Conservation (phyloP, 2,329 filamentous ascomycete species). For the Taxawa tesnikishii region DNA sequence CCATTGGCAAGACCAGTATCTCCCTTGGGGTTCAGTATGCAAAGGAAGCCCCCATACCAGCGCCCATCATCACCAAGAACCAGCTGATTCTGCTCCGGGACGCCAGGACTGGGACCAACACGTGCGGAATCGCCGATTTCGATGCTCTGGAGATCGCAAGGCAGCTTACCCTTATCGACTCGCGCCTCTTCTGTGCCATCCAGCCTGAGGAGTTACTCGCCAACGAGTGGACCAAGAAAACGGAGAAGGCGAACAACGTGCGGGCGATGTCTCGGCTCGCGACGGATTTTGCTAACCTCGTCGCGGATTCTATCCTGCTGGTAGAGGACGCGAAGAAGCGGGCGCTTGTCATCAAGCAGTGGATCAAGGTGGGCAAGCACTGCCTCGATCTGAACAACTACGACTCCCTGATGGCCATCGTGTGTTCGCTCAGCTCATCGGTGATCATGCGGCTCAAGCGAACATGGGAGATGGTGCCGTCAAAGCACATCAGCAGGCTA, state of each 20-base stretch:
- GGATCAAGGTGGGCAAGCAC: slow-evolving; percentile 86
- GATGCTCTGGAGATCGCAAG: slow-evolving; percentile 83
- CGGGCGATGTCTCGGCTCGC: slow-evolving; percentile 88
- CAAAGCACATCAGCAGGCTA: slow-evolving; percentile 69
- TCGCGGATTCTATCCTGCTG: slow-evolving; percentile 82
- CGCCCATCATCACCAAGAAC: slow-evolving; percentile 61
- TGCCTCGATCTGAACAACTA: slow-evolving; percentile 90
- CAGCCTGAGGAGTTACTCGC: slow-evolving; percentile 83
- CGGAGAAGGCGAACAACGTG: slow-evolving; percentile 72
- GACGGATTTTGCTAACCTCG: slow-evolving; percentile 83
- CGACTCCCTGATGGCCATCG: slow-evolving; percentile 91
- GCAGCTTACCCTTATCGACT: slow-evolving; percentile 86
- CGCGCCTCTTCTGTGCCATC: slow-evolving; percentile 81
- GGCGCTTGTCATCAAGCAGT: slow-evolving; percentile 85
- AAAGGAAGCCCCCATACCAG: slow-evolving; percentile 14
- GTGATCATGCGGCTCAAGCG: slow-evolving; percentile 77
- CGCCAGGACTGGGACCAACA: slow-evolving; percentile 10
- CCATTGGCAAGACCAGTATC: slow-evolving; percentile 78
- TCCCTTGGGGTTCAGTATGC: slow-evolving; percentile 27
- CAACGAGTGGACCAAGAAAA: slow-evolving; percentile 85
- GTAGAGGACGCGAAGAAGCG: slow-evolving; percentile 88
- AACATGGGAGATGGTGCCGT: slow-evolving; percentile 83
- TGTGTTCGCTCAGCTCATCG: slow-evolving; percentile 85
- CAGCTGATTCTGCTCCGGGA: slow-evolving; percentile 43
- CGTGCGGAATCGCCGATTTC: slow-evolving; percentile 73